These are phyloP conservation scores for Diatrype stigma DNA, from an alignment of 2,329 filamentous ascomycete genomes.

Conservation along the genomic window DNA sequence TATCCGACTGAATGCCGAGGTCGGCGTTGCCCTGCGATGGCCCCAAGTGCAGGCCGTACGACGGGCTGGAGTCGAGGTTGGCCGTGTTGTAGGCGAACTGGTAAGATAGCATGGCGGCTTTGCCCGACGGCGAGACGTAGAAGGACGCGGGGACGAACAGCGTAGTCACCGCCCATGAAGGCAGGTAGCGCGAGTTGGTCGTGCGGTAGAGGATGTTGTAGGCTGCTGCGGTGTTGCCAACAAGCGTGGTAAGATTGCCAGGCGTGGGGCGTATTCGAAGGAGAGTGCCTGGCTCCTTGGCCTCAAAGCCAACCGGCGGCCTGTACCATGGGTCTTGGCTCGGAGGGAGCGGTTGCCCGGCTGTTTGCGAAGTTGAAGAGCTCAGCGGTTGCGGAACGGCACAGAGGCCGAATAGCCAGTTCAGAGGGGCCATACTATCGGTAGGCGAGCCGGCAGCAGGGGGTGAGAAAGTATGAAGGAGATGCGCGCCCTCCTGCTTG, in stretches of 20 bases:
- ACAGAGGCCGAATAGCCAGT: too few relatives aligned
- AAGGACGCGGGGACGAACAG: conserved; percentile 16
- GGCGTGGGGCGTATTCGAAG: conserved; percentile 25
- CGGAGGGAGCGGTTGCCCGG: conserved; percentile 16
- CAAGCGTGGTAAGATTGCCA: conserved; percentile 14
- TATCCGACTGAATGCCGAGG: conserved; percentile 2
- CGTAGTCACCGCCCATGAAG: conserved; percentile 36
- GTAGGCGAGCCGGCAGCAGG: too few relatives aligned
- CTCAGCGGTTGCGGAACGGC: too few relatives aligned
- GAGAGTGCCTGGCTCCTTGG: conserved; percentile 22
- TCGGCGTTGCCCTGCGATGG: conserved; percentile 4
- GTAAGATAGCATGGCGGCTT: conserved; percentile 31
- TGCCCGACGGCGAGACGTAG: conserved; percentile 8
- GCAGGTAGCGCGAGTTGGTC: conserved; percentile 27
- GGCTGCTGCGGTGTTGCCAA: conserved; percentile 11
- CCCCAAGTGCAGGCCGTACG: conserved; percentile 20
- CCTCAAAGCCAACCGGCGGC: conserved; percentile 24
- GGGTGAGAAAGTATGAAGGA: too few relatives aligned
- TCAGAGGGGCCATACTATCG: too few relatives aligned
- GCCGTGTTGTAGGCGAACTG: conserved; percentile 34
- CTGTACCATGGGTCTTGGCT: conserved; percentile 30
- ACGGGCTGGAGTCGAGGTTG: conserved; percentile 32
- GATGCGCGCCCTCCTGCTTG: too few relatives aligned
- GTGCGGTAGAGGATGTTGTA: conserved; percentile 37
- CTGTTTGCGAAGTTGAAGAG: too few relatives aligned